phyloP scores from a whole-genome alignment of 768 basidiomycete genomes.

The Pleurotus djamor region DNA sequence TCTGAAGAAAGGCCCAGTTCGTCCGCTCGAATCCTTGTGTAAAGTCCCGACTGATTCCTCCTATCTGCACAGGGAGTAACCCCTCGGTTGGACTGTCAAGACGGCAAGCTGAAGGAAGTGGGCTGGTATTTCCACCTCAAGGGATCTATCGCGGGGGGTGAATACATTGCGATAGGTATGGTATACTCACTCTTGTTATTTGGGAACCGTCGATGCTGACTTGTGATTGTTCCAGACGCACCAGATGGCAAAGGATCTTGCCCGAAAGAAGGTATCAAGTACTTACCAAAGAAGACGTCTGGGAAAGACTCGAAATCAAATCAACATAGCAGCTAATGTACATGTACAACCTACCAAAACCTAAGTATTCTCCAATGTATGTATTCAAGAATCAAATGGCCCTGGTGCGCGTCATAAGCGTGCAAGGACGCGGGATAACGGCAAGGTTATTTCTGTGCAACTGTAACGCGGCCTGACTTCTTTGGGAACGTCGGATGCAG shows the following conservation, averaged over 20 bases:
- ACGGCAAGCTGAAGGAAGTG: constrained; percentile 34
- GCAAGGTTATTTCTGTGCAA: too few relatives aligned
- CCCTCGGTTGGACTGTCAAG: constrained; percentile 46
- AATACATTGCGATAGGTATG: constrained; percentile 48
- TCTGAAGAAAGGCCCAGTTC: constrained; percentile 50
- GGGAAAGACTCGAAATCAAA: background rate
- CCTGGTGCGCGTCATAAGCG: too few relatives aligned
- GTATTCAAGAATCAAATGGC: too few relatives aligned
- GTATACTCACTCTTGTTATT: background rate
- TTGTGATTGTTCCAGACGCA: constrained; percentile 26
- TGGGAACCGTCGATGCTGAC: background rate
- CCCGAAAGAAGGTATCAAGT: constrained; percentile 41
- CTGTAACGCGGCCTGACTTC: too few relatives aligned
- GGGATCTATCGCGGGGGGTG: constrained; percentile 56
- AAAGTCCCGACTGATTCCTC: background rate
- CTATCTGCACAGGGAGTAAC: constrained; percentile 36
- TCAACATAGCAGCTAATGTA: background rate
- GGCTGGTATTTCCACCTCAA: constrained; percentile 55
- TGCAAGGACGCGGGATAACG: too few relatives aligned
- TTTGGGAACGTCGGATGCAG: too few relatives aligned
- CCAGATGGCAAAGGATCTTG: constrained; percentile 36
- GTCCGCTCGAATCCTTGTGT: background rate
- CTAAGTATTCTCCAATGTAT: too few relatives aligned
- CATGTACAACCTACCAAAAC: too few relatives aligned
- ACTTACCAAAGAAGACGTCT: constrained; percentile 40